Conservation (phyloP, 306 rosid species). For the Medicago ruthenica region DNA sequence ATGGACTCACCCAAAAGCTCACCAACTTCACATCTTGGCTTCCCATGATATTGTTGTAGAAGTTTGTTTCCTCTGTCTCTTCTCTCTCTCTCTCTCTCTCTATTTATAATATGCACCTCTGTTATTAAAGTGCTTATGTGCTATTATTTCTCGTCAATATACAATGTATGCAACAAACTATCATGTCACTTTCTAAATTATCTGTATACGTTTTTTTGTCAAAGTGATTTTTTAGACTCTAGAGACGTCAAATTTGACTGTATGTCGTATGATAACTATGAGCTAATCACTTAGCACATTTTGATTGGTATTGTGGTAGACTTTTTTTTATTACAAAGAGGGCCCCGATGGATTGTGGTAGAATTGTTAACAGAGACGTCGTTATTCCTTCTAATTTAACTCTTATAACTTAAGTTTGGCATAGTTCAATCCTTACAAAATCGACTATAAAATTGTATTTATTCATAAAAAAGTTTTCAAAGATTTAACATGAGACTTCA, state of each 20-base stretch:
- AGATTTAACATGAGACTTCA: too few species aligned
- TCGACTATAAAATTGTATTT: too few species aligned
- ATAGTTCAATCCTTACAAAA: too few species aligned
- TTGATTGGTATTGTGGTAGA: not conserved
- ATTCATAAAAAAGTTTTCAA: too few species aligned
- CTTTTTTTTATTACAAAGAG: too few species aligned
- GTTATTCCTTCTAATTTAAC: too few species aligned
- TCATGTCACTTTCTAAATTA: not conserved
- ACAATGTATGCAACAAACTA: not conserved
- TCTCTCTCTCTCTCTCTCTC: too few species aligned
- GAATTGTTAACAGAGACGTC: too few species aligned
- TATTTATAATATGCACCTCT: not conserved
- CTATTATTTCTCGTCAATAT: not conserved
- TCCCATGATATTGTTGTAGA: conserved; percentile 35
- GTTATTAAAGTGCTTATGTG: not conserved
- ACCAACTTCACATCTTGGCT: conserved; percentile 43
- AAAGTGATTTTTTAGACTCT: not conserved
- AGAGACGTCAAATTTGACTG: conserved; percentile 18
- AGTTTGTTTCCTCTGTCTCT: not conserved
- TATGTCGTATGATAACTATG: not conserved
- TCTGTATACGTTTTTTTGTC: not conserved
- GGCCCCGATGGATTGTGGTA: too few species aligned
- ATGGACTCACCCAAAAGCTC: conserved; percentile 45
- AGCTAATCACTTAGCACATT: not conserved
- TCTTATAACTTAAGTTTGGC: too few species aligned